Conservation (phyloP, 1,139 yeast genomes). For the Nematodospora anomalae region DNA sequence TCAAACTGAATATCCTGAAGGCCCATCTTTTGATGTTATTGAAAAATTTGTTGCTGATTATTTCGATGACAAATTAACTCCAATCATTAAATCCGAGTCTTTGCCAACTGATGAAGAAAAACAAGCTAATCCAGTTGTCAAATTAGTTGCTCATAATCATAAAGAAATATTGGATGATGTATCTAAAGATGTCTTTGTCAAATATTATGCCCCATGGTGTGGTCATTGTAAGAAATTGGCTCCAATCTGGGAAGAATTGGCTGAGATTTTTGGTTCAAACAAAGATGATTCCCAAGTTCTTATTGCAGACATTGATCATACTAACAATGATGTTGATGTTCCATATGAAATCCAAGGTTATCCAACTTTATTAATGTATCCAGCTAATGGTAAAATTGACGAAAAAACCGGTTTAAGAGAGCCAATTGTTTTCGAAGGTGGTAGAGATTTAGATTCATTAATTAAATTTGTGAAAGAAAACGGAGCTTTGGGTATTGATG, state of each 20-base stretch:
- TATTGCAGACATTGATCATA: constrained; percentile 87
- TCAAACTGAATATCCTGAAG: constrained; percentile 42
- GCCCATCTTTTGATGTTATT: constrained; percentile 44
- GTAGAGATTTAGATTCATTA: constrained; percentile 74
- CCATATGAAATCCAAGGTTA: constrained; percentile 71
- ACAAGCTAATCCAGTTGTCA: constrained; percentile 71
- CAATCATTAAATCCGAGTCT: constrained; percentile 83
- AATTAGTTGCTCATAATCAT: constrained; percentile 84
- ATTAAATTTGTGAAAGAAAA: constrained; percentile 66
- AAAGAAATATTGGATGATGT: constrained; percentile 65
- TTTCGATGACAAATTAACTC: constrained; percentile 61
- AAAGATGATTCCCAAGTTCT: constrained; percentile 53
- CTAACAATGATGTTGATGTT: constrained; percentile 82
- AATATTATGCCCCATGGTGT: constrained; percentile 99
- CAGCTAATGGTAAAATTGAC: constrained; percentile 79
- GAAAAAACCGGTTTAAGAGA: constrained; percentile 51
- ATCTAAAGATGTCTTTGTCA: constrained; percentile 83
- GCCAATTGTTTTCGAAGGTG: constrained; percentile 69
- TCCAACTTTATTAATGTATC: constrained; percentile 90
- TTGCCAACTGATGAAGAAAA: constrained; percentile 67
- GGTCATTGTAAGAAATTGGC: constrained; percentile 97
- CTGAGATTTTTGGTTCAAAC: constrained; percentile 58
- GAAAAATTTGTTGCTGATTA: constrained; percentile 64
- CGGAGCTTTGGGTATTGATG: constrained; percentile 63
- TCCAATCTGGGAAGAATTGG: constrained; percentile 88